Evolutionary conservation across 805 yeast species (phyloP), one percentile per base, ranked within the genome.

Genomic region (Ogataea philodendri): DNA sequence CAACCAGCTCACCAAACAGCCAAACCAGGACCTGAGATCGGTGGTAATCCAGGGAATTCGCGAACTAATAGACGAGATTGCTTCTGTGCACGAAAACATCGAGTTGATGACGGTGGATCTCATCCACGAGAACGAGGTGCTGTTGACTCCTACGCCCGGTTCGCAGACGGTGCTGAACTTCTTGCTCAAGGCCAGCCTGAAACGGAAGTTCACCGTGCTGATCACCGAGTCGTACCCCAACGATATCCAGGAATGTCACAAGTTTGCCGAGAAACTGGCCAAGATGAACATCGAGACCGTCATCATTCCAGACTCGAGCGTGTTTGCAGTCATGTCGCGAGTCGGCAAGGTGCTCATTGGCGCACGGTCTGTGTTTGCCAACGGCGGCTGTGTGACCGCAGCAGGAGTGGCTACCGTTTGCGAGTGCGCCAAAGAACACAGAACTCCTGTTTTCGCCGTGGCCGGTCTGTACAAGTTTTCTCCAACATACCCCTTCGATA

Each of bases 331-430:
- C 30, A 93, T 93, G 97, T 84, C 96, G 23, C 71, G 96, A 46
- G 97, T 93, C 5, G 96, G 97, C 27, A 94, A 94, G 59, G 98
- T 93, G 19, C 78, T 93, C 41, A 76, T 94, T 35, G 97, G 97
- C 23, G 83, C 97, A 5, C 75, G 84, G 43, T 78, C 96, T 0
- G 97, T 93, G 5, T 84, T 93, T 58, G 95, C 95, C 35, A 93
- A 93, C 55, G 99, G 99, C 42, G 97, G 97, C 8, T 84, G 95
- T 47, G 76, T 87, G 31, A 78, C 95, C 2, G 77, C 83, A 16
- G 78, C 95, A 1, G 99, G 98, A 35, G 95, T 85, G 18, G 84
- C 95, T 18, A 74, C 88, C 31, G 96, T 88, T 8, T 89, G 94
- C 48, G 96, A 89, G 63, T 85, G 96, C 63, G 99, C 99, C 17